Evolutionary conservation across 495 filamentous ascomycete genomes (phyloP).

Genomic region (Beverwykella pulmonaria): DNA sequence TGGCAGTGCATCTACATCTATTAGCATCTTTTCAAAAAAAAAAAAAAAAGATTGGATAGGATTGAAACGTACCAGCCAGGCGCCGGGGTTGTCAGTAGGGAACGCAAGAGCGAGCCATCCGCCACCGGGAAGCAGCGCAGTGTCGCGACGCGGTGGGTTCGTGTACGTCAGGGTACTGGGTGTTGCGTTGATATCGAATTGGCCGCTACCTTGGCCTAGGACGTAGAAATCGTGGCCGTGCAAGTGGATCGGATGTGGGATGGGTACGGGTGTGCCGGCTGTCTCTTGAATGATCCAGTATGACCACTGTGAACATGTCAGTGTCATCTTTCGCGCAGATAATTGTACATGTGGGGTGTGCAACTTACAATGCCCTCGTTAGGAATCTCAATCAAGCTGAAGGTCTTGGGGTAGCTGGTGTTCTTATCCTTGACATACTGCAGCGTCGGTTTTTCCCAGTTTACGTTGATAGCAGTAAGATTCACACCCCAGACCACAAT

Average conservation of each 20-base stretch:
- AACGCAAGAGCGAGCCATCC: constrained; percentile 46
- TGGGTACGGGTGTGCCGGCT: constrained; percentile 31
- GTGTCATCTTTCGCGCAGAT: not conserved
- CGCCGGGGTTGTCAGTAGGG: constrained; percentile 42
- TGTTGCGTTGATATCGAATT: constrained; percentile 32
- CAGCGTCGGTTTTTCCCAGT: constrained; percentile 47
- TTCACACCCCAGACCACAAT: constrained; percentile 48
- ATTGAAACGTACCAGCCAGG: not conserved
- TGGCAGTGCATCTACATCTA: constrained; percentile 43
- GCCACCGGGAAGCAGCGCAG: constrained; percentile 40
- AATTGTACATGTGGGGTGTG: not conserved
- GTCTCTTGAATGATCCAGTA: constrained; percentile 50
- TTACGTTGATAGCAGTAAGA: constrained; percentile 42
- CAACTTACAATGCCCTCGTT: constrained; percentile 34
- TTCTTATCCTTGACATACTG: constrained; percentile 43
- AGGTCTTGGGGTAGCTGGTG: constrained; percentile 38
- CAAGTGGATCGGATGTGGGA: constrained; percentile 46
- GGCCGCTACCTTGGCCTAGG: constrained; percentile 39
- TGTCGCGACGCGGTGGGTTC: constrained; percentile 44
- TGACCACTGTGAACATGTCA: constrained; percentile 35
- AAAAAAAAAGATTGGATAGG: not conserved
- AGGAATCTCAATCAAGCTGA: constrained; percentile 46
- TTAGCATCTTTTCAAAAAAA: constrained; percentile 21
- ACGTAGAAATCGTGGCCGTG: constrained; percentile 48
- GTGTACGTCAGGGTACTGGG: constrained; percentile 29